Conservation (phyloP, 176 grass and related monocot genomes). For the Carex pumila region DNA sequence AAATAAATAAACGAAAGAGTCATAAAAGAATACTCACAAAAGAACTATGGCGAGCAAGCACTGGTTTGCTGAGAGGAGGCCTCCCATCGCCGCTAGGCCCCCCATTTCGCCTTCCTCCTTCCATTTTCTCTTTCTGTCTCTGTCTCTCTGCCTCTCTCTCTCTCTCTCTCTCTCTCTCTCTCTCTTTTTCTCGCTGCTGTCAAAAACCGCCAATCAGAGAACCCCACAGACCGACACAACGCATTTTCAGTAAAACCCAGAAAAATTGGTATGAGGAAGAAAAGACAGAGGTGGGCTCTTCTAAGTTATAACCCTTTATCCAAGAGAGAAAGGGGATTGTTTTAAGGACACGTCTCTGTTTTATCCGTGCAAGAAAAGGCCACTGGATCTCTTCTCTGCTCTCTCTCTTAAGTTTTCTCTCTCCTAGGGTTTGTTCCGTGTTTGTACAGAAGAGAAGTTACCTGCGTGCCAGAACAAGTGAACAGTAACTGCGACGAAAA, state of each 20-base stretch:
- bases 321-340: conserved; percentile 15
- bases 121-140: conserved; percentile 23
- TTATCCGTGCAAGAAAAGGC: conserved; percentile 22
- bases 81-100: conserved; percentile 24
- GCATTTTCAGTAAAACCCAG: conserved; percentile 2
- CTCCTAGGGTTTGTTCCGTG: conserved; percentile 26
- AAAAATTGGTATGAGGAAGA: neutral
- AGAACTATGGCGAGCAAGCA: conserved; percentile 55
- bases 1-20: neutral
- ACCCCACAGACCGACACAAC: conserved; percentile 6
- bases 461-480: neutral
- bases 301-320: neutral
- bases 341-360: conserved; percentile 23
- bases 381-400: neutral
- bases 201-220: neutral
- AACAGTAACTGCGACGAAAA: neutral
- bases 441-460: neutral
- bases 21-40: conserved; percentile 44
- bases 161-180: neutral
- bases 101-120: conserved; percentile 25
- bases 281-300: conserved; percentile 10
- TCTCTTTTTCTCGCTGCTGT: neutral
- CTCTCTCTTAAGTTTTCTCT: neutral
- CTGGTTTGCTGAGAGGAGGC: conserved; percentile 30
- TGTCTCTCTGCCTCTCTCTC: neutral